Conservation (phyloP, 805 yeast species). For the Pichia paraexigua region DNA sequence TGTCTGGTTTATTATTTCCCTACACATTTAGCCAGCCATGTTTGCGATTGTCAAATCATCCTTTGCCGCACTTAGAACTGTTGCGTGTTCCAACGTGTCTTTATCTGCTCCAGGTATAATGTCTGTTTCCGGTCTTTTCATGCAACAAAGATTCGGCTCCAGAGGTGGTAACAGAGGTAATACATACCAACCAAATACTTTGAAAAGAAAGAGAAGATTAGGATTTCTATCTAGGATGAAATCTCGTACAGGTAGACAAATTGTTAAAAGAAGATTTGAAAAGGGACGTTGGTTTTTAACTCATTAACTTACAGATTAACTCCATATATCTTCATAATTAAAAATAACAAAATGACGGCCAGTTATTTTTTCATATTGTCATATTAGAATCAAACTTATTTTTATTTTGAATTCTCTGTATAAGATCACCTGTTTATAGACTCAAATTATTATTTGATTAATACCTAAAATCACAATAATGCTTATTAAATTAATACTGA, state of each 20-base stretch:
- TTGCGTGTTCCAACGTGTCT: background rate
- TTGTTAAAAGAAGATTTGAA: conserved; percentile 66
- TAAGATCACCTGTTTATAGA: background rate
- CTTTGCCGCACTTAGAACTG: background rate
- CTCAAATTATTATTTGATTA: background rate
- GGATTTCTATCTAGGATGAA: conserved; percentile 86
- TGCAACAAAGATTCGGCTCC: conserved; percentile 25
- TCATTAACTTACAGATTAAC: conserved; percentile 37
- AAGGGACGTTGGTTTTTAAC: conserved; percentile 94
- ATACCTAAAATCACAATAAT: background rate
- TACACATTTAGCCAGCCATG: background rate
- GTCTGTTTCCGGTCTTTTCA: conserved; percentile 3
- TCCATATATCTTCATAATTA: no score
- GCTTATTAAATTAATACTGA: no score
- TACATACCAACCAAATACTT: conserved; percentile 88
- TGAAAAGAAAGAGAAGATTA: conserved; percentile 80
- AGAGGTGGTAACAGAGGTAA: conserved; percentile 85
- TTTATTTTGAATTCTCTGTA: background rate
- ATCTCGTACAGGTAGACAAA: conserved; percentile 65
- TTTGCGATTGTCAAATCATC: conserved; percentile 4
- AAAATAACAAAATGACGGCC: no score
- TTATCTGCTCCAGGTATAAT: conserved; percentile 8
- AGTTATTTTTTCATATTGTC: no score
- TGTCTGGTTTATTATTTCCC: background rate
- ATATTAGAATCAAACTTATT: background rate